phyloP scores from a whole-genome alignment of 2,329 filamentous ascomycete species.

The Phialophora macrospora region DNA sequence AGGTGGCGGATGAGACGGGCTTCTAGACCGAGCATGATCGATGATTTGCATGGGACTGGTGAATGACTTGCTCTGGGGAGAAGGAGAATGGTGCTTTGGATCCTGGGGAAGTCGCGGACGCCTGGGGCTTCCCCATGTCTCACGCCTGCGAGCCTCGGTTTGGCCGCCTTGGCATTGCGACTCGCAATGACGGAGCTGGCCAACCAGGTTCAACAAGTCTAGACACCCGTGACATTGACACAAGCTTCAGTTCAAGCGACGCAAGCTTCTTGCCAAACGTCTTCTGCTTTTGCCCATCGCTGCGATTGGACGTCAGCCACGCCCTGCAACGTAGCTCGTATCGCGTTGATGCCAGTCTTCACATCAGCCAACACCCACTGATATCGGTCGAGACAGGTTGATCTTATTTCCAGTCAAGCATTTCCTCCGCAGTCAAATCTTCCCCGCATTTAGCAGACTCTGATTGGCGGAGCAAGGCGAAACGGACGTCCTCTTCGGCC shows the following conservation, averaged over 20 bases:
- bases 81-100: neutral
- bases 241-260: neutral
- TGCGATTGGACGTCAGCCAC: neutral
- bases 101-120: neutral
- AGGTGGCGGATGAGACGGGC: neutral
- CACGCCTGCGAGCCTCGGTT: neutral
- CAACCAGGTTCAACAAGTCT: neutral
- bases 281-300: neutral
- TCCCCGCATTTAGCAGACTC: neutral
- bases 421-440: neutral
- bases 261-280: neutral
- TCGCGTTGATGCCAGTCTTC: neutral
- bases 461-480: neutral
- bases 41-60: neutral
- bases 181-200: neutral
- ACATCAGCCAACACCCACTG: neutral
- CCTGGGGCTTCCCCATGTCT: neutral
- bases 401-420: too few relatives aligned
- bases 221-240: neutral
- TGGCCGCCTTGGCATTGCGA: constrained; percentile 5
- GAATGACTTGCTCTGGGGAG: neutral
- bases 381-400: too few relatives aligned
- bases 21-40: neutral
- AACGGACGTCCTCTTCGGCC: too few relatives aligned
- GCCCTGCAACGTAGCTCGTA: neutral